phyloP scores from a whole-genome alignment of 2,329 filamentous ascomycete species.

The Delphinella strobiligena region DNA sequence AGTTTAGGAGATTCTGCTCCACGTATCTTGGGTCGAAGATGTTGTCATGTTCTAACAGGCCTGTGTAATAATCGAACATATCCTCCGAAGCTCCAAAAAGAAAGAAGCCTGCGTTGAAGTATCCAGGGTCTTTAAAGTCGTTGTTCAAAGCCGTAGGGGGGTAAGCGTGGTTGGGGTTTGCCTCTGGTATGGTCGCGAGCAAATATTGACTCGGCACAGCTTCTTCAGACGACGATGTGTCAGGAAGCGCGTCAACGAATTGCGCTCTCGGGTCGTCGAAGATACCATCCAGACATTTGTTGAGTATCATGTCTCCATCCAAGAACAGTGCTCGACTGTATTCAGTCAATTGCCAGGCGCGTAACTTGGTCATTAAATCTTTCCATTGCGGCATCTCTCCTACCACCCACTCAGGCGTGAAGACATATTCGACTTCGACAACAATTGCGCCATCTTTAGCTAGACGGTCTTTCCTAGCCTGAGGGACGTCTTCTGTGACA shows the following conservation, averaged over 20 bases:
- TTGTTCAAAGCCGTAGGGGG: constrained; percentile 19
- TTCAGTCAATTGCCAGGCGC: constrained; percentile 24
- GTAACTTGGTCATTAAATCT: constrained; percentile 26
- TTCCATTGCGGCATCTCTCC: constrained; percentile 15
- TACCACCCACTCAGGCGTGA: constrained; percentile 8
- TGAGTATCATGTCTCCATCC: constrained; percentile 21
- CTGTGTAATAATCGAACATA: constrained; percentile 21
- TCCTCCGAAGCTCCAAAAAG: constrained; percentile 20
- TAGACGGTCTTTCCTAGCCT: constrained; percentile 13
- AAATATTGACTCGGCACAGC: constrained; percentile 20
- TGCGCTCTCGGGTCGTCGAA: constrained; percentile 19
- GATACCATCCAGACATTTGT: constrained; percentile 16
- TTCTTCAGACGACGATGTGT: constrained; percentile 12
- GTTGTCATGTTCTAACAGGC: constrained; percentile 18
- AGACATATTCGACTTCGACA: constrained; percentile 10
- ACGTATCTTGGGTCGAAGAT: constrained; percentile 21
- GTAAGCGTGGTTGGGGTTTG: constrained; percentile 21
- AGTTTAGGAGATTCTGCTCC: constrained; percentile 27
- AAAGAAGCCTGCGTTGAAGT: constrained; percentile 28
- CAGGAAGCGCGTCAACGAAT: constrained; percentile 9
- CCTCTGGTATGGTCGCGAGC: constrained; percentile 22
- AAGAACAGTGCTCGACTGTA: constrained; percentile 22
- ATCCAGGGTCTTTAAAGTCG: constrained; percentile 18
- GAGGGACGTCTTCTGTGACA: constrained; percentile 14
- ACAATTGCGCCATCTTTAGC: constrained; percentile 16